A percentile compares a stretch with the other conserved stretches of the same genome.
These are phyloP conservation scores for Kluyveromyces wickerhamii DNA, from an alignment of 805 yeast genomes.

Conservation along the genomic window DNA sequence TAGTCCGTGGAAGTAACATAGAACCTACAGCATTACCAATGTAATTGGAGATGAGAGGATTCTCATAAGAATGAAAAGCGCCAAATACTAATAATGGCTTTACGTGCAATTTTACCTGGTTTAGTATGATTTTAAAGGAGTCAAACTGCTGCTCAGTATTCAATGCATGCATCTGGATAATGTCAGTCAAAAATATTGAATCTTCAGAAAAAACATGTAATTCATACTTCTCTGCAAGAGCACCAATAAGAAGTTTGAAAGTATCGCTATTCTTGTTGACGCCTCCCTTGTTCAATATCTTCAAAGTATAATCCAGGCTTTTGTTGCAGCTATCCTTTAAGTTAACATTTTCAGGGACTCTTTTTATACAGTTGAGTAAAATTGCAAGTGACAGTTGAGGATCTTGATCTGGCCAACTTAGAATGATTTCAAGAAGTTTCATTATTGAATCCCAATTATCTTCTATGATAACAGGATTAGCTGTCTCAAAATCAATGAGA, in stretches of 20 bases:
- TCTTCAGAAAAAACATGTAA: background rate
- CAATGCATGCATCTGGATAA: background rate
- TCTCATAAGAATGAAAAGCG: background rate
- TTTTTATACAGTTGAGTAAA: background rate
- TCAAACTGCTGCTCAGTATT: background rate
- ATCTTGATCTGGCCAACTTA: background rate
- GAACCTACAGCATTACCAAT: conserved; percentile 21
- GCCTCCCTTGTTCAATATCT: background rate
- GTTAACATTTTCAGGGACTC: background rate
- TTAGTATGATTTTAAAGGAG: background rate
- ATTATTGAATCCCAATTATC: conserved; percentile 10
- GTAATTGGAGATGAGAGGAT: conserved; percentile 8
- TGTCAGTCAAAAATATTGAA: conserved; percentile 1
- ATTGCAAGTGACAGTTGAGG: background rate
- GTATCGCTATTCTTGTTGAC: background rate
- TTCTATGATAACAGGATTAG: conserved; percentile 9
- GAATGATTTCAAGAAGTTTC: background rate
- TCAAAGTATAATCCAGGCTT: background rate
- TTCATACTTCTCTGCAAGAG: conserved; percentile 1
- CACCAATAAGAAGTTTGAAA: background rate
- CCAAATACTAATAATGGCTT: conserved; percentile 2
- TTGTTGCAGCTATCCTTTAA: background rate
- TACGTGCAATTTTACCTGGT: conserved; percentile 1
- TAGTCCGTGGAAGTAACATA: conserved; percentile 14
- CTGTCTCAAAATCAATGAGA: conserved; percentile 13